Percentiles rank a stretch among this genome's conserved stretches.
These are phyloP conservation scores for Neofusicoccum sp. DNA, from an alignment of 2,329 filamentous ascomycete species.

Conservation along the genomic window DNA sequence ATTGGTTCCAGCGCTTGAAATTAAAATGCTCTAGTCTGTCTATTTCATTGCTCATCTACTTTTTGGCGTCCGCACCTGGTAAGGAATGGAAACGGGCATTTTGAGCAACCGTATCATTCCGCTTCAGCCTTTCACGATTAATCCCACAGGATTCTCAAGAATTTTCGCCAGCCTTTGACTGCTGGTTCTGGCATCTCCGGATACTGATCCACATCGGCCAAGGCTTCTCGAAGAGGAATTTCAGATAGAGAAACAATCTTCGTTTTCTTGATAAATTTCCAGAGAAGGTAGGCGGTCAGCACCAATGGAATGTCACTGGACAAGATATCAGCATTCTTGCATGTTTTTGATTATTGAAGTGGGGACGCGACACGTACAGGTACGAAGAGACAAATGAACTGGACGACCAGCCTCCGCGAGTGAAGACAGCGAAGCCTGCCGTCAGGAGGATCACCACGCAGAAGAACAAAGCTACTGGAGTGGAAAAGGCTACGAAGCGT, in stretches of 20 bases:
- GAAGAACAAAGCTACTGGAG: conserved; percentile 34
- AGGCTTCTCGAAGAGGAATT: conserved; percentile 30
- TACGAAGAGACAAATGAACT: conserved; percentile 39
- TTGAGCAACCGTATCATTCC: background rate
- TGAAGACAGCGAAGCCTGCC: conserved; percentile 32
- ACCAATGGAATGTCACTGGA: conserved; percentile 15
- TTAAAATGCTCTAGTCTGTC: too few species aligned
- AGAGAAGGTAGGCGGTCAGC: background rate
- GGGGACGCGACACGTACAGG: conserved; percentile 20
- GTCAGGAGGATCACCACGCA: conserved; percentile 34
- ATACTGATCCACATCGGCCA: conserved; percentile 28
- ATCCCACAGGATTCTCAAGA: conserved; percentile 28
- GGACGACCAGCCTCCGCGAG: conserved; percentile 30
- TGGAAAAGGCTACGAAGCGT: conserved; percentile 27
- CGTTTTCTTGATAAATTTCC: conserved; percentile 19
- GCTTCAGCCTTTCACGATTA: background rate
- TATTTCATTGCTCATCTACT: too few species aligned
- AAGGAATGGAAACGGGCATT: too few species aligned
- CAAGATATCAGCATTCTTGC: background rate
- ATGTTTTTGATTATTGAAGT: background rate
- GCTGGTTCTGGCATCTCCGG: conserved; percentile 29
- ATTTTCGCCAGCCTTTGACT: conserved; percentile 25
- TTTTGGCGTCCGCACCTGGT: too few species aligned
- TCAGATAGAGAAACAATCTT: conserved; percentile 24
- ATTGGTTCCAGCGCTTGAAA: too few species aligned